These are phyloP conservation scores for Malus sylvestris DNA, from an alignment of 306 rosid species.

Conservation along the genomic window DNA sequence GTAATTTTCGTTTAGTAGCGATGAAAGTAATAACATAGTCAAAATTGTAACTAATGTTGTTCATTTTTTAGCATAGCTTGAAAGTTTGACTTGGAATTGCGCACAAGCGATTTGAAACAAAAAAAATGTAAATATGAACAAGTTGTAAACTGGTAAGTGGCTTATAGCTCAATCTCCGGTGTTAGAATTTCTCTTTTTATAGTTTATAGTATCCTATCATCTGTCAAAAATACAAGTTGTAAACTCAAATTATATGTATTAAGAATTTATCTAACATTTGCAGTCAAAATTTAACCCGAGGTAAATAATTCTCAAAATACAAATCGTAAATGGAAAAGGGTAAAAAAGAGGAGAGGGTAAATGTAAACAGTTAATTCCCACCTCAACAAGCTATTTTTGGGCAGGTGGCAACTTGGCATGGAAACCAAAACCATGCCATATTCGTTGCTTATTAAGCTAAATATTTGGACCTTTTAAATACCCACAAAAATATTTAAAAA, in stretches of 20 bases:
- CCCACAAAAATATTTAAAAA: not conserved
- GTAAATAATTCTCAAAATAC: not conserved
- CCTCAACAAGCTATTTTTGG: conserved; percentile 74
- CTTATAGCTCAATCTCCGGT: too few species aligned
- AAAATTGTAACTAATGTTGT: not conserved
- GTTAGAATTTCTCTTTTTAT: too few species aligned
- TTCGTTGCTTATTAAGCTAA: conserved; percentile 36
- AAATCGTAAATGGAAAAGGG: not conserved
- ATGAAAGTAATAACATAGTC: not conserved
- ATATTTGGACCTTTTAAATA: conserved; percentile 17
- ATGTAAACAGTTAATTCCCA: conserved; percentile 25
- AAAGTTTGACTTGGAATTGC: not conserved
- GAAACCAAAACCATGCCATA: conserved; percentile 39
- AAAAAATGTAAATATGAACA: not conserved
- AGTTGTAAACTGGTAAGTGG: not conserved
- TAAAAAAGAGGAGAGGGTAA: not conserved
- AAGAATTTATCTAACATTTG: not conserved
- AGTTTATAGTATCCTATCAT: too few species aligned
- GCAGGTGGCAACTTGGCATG: conserved; percentile 59
- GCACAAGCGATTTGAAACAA: not conserved
- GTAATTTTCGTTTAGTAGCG: not conserved
- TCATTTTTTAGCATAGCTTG: not conserved
- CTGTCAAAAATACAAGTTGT: not conserved
- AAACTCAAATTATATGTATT: not conserved
- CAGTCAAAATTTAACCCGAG: not conserved